Conservation (phyloP, 1,139 yeast species). For the Magnusiomyces suaveolens region DNA sequence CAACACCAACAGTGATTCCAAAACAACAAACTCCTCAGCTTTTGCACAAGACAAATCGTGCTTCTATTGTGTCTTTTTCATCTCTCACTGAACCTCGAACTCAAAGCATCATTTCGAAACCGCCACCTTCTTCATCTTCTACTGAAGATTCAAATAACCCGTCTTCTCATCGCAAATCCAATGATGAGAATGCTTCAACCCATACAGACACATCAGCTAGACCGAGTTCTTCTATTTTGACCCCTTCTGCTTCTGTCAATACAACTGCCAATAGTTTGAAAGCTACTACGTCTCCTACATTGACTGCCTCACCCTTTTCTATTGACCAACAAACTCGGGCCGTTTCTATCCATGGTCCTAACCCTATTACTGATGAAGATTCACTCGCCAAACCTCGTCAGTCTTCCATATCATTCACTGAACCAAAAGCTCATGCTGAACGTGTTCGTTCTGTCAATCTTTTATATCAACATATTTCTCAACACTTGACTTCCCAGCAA, state of each 20-base stretch:
- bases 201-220: not conserved
- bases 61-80: slow-evolving; percentile 5
- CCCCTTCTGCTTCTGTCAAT: not conserved
- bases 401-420: slow-evolving; percentile 13
- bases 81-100: not conserved
- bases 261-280: not conserved
- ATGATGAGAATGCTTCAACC: not conserved
- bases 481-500: slow-evolving; percentile 1
- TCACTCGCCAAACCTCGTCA: not conserved
- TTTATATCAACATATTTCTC: slow-evolving; percentile 9
- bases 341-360: too few species aligned
- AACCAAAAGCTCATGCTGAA: slow-evolving; percentile 14
- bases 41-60: not conserved
- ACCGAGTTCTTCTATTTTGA: not conserved
- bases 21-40: slow-evolving; percentile 3
- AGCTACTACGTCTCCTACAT: not conserved
- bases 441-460: slow-evolving; percentile 12
- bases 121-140: not conserved
- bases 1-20: too few species aligned
- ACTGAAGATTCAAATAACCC: not conserved
- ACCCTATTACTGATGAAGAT: not conserved
- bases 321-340: too few species aligned
- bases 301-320: not conserved
- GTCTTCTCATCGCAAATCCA: not conserved
- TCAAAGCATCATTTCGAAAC: slow-evolving; percentile 4